Evolutionary conservation across 805 yeast genomes (phyloP).

Genomic region (Metschnikowia lunata): DNA sequence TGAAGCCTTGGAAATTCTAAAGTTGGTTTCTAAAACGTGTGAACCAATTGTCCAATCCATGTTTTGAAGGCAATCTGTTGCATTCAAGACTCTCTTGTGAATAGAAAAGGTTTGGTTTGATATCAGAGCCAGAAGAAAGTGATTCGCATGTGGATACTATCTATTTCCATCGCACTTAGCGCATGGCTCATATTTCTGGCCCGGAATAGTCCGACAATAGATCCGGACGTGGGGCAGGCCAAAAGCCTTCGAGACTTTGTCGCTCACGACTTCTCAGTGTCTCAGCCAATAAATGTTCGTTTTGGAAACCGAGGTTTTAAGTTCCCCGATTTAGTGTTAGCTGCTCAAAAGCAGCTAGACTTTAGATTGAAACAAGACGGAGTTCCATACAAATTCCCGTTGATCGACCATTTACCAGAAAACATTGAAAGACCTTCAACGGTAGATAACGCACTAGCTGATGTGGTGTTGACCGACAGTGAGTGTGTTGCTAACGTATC

Average conservation of each 20-base stretch:
- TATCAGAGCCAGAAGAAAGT: no score
- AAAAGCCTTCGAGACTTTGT: constrained; percentile 10
- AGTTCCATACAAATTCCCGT: constrained; percentile 9
- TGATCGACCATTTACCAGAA: constrained; percentile 13
- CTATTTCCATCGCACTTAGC: constrained; percentile 3
- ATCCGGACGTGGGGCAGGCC: constrained; percentile 2
- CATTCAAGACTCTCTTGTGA: no score
- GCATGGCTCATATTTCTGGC: constrained; percentile 4
- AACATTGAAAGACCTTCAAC: constrained; percentile 5
- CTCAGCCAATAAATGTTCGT: constrained; percentile 23
- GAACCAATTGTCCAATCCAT: no score
- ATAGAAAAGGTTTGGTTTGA: no score
- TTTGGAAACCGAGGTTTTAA: constrained; percentile 41
- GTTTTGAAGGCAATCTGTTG: no score
- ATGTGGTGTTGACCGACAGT: constrained; percentile 2
- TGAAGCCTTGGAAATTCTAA: no score
- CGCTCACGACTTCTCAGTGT: constrained; percentile 10
- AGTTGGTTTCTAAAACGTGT: no score
- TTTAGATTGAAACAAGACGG: constrained; percentile 5
- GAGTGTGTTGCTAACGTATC: background rate
- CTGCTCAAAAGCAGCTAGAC: constrained; percentile 35
- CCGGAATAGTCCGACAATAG: background rate
- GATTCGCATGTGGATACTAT: background rate
- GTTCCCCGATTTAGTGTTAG: constrained; percentile 66
- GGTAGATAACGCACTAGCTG: background rate